Percentiles rank a stretch among this genome's conserved stretches.
phyloP scores from a whole-genome alignment of 805 yeast genomes.

The Blastobotrys parvus region DNA sequence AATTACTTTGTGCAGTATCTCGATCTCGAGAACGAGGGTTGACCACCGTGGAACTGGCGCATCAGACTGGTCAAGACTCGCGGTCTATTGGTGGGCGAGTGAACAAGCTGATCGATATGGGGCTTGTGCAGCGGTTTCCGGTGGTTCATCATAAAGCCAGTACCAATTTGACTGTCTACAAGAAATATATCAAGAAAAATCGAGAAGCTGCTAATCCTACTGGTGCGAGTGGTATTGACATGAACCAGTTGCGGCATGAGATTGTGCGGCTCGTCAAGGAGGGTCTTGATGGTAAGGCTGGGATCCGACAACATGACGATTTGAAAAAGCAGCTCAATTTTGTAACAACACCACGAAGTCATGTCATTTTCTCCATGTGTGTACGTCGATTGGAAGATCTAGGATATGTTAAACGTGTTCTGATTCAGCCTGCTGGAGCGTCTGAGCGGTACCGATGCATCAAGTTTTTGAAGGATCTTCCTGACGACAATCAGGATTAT shows the following conservation, averaged over 20 bases:
- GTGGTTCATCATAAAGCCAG: conserved; percentile 25
- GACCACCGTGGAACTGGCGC: conserved; percentile 29
- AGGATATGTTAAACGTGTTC: conserved; percentile 24
- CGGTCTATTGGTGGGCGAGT: conserved; percentile 32
- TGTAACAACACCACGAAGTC: conserved; percentile 22
- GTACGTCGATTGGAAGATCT: conserved; percentile 21
- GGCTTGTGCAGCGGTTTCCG: conserved; percentile 29
- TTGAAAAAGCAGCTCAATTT: conserved; percentile 33
- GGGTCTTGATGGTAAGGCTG: conserved; percentile 7
- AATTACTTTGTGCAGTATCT: conserved; percentile 30
- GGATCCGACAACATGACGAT: conserved; percentile 28
- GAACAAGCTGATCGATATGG: conserved; percentile 24
- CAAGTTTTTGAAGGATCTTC: conserved; percentile 26
- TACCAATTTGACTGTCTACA: conserved; percentile 26
- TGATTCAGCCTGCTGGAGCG: conserved; percentile 29
- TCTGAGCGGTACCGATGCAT: conserved; percentile 28
- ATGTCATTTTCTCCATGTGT: conserved; percentile 17
- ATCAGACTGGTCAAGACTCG: conserved; percentile 33
- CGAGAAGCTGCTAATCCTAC: conserved; percentile 8
- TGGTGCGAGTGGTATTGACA: conserved; percentile 15
- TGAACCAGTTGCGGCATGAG: conserved; percentile 14
- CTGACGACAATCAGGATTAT: conserved; percentile 8
- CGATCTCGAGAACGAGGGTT: conserved; percentile 33
- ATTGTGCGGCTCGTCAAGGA: conserved; percentile 27
- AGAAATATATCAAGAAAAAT: conserved; percentile 28